Evolutionary conservation across 495 filamentous ascomycete species (phyloP), one percentile per base, ranked within the genome.

Genomic region (Penicillium desertorum): DNA sequence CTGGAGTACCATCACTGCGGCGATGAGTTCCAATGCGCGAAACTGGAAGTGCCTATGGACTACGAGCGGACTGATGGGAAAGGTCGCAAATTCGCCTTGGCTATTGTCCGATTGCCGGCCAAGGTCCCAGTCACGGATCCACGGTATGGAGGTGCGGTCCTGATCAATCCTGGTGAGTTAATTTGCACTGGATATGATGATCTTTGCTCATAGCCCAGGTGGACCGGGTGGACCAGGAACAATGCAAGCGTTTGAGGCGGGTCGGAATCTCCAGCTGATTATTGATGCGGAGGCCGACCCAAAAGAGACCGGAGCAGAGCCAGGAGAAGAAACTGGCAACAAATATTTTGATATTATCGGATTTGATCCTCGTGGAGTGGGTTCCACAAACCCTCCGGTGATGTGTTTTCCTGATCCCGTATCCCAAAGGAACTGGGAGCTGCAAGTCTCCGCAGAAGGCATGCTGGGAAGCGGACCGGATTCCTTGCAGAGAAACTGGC

Each of bases 1-100:
- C 58, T 79, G 22, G 51, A 72, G 25, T 79, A 77, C 56, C 57
- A 70, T 48, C 60, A 72, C n/a, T 77, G 76, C 54, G 73, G 70
- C 25, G 67, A 67, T 61, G 75, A 66, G 10, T 73, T 81, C 56
- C 72, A 76, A 61, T 86, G 84, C 54, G 81, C 84, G 41, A 75
- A 80, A 19, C 68, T 87, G 6, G 75, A 79, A 34, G 77, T 86
- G 8, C 83, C 83, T 4, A 81, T 86, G 78, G 79, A 84, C 63
- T 83, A 83, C 58, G 67, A 77, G 43, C 65, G 72, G 6, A 63
- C 67, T 0, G 69, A 77, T 50, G 70, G 66, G 0, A 51, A 66
- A 37, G 66, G 71, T 19, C 66, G 72, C 22, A 71, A 65, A 32
- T 72, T 81, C 46, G 75, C 78, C 42, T 59, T 86, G 39, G 81